A percentile compares a stretch with the other conserved stretches of the same genome.
Conservation (phyloP, 164 flowering plant genomes). For the Taxillus chinensis region DNA sequence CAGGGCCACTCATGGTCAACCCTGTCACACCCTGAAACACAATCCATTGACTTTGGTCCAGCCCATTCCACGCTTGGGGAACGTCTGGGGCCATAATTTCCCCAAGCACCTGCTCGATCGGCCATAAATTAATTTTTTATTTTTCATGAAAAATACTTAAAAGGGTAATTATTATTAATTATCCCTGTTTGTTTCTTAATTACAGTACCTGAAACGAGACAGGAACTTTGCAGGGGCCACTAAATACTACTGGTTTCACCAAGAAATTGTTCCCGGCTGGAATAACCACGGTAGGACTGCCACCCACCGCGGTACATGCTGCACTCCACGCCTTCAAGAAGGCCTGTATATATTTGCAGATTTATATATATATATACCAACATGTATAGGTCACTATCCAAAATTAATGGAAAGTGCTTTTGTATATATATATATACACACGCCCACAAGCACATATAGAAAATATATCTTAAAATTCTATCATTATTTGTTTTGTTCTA, state of each 20-base stretch:
- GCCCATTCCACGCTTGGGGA: slow-evolving; percentile 20
- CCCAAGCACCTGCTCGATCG: slow-evolving; percentile 25
- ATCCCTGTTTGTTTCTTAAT: neutral
- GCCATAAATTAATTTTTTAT: too few relatives aligned
- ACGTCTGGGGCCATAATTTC: slow-evolving; percentile 29
- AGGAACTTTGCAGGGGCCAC: slow-evolving; percentile 36
- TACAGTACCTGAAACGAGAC: slow-evolving; percentile 25
- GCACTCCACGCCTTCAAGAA: slow-evolving; percentile 35
- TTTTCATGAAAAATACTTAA: too few relatives aligned
- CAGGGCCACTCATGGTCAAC: slow-evolving; percentile 24
- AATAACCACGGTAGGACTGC: slow-evolving; percentile 13
- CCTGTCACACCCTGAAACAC: slow-evolving; percentile 20
- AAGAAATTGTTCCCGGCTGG: slow-evolving; percentile 21
- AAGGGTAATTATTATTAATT: too few relatives aligned
- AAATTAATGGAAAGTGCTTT: too few relatives aligned
- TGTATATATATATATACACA: neutral
- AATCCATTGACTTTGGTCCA: slow-evolving; percentile 28
- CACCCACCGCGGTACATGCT: slow-evolving; percentile 16
- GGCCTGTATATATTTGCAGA: slow-evolving; percentile 17
- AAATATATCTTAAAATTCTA: too few relatives aligned
- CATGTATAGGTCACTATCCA: too few relatives aligned
- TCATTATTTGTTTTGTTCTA: too few relatives aligned
- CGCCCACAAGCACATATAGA: too few relatives aligned
- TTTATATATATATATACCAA: too few relatives aligned
- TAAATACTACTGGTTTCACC: slow-evolving; percentile 22